A percentile compares a stretch with the other conserved stretches of the same genome.
These are phyloP conservation scores for Penicillium verrucosum DNA, from an alignment of 2,329 filamentous ascomycete genomes.

Conservation along the genomic window DNA sequence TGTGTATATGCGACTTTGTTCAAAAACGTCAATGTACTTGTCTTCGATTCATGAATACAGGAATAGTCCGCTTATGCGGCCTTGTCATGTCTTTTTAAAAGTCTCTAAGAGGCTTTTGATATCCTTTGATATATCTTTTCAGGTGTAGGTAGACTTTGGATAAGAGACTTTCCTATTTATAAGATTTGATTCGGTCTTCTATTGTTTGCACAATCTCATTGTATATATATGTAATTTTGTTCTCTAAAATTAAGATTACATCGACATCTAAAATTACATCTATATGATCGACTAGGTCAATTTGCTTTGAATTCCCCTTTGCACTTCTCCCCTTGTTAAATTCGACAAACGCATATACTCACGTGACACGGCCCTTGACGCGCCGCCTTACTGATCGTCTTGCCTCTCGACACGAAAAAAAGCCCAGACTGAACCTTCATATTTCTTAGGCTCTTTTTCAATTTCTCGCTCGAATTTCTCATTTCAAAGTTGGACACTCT, in stretches of 20 bases:
- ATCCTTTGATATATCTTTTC: too few species aligned
- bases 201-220: conserved; percentile 7
- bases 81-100: too few species aligned
- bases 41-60: conserved; percentile 8
- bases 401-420: conserved; percentile 28
- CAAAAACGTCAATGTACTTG: conserved; percentile 18
- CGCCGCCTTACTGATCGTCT: conserved; percentile 30
- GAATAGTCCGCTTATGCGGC: too few species aligned
- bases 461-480: background rate
- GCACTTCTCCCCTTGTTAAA: background rate
- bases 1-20: conserved; percentile 18
- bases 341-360: conserved; percentile 18
- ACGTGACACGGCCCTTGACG: conserved; percentile 34
- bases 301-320: background rate
- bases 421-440: conserved; percentile 6
- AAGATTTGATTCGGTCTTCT: background rate
- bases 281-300: background rate
- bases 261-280: background rate
- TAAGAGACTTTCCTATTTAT: too few species aligned
- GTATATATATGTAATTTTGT: background rate
- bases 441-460: background rate
- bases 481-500: background rate
- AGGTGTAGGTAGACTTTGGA: too few species aligned
- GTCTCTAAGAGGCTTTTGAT: too few species aligned
- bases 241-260: background rate